These are phyloP conservation scores for Eucalyptus coolabah DNA, from an alignment of 345 rosid genomes.

Conservation along the genomic window DNA sequence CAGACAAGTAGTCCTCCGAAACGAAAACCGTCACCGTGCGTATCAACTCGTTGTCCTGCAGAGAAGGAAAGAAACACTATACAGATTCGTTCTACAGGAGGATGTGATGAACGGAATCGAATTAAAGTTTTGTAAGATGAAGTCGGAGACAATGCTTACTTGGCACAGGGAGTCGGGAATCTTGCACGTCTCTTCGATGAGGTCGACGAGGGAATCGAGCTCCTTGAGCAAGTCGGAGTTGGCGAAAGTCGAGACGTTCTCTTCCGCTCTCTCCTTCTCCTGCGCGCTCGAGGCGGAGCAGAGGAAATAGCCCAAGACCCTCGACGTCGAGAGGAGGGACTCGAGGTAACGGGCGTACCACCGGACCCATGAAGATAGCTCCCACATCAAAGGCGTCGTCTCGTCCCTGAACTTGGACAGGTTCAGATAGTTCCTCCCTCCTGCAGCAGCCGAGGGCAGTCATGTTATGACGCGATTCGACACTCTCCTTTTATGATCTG, in stretches of 20 bases:
- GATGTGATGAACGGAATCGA: not conserved
- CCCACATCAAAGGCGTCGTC: conserved; percentile 49
- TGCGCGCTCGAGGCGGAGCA: conserved; percentile 35
- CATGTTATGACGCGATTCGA: not conserved
- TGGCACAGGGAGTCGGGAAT: conserved; percentile 18
- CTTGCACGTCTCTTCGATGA: conserved; percentile 45
- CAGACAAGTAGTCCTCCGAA: conserved; percentile 45
- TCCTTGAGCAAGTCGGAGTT: conserved; percentile 45
- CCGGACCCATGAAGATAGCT: conserved; percentile 77
- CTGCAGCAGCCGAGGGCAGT: conserved; percentile 12
- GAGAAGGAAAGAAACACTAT: not conserved
- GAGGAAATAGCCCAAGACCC: conserved; percentile 50
- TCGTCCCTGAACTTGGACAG: conserved; percentile 68
- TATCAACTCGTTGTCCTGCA: conserved; percentile 19
- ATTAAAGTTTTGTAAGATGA: not conserved
- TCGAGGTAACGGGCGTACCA: conserved; percentile 81
- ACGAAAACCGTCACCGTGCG: conserved; percentile 26
- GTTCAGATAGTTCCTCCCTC: conserved; percentile 81
- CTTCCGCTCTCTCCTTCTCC: conserved; percentile 41
- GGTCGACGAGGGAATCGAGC: conserved; percentile 28
- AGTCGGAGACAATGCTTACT: not conserved
- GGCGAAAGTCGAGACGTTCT: conserved; percentile 26
- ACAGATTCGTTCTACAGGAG: not conserved
- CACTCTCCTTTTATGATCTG: not conserved
- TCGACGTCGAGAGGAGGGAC: conserved; percentile 48